Evolutionary conservation across 1,284 basidiomycete species (phyloP), one percentile per base, ranked within the genome.

Genomic region (Ganoderma lingzhi): DNA sequence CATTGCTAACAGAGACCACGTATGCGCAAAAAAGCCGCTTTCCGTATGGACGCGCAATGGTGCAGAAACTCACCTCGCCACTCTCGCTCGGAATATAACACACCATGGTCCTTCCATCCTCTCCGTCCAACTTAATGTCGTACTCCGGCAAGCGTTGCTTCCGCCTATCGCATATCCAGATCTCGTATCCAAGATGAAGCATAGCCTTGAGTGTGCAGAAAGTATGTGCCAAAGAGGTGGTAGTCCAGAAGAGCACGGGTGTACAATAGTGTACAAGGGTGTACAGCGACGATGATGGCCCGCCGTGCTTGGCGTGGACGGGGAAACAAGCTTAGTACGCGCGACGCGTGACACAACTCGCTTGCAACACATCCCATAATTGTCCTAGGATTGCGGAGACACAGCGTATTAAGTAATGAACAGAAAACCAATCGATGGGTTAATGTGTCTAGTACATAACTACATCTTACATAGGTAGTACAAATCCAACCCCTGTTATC

Each of bases 1-100:
- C 4, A 39, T 15, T 28, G 9, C 10, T 6, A n/a, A n/a, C n/a
- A 35, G 14, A 17, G 14, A 10, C 14, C 15, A 32, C 35, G 9
- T 56, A 17, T 35, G 28, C 30, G 15, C 30, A 28, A 32, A 28
- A 28, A 28, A 28, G 6, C 12, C 10, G 39, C 53, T 55, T 55
- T 55, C n/a, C 1, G 23, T 51, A 28, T 51, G 48, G 23, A 51
- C 12, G 10, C 19, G 48, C 9, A 28, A 3, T 23, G 10, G 37
- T 37, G 9, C 10, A 12, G 37, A 23, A 15, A 63, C 67, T 44
- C 14, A 68, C 73, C 68, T 71, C 68, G 17, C 73, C 73, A 35
- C 61, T 61, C 48, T 68, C 64, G 51, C 73, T 74, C 10, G 73
- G 70, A 1, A 74, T 71, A 32, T 70, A 71, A 62, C 73, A 74